Evolutionary conservation across 345 rosid genomes (phyloP), one percentile per base, ranked within the genome.

Genomic region (Capsella bursapastoris): DNA sequence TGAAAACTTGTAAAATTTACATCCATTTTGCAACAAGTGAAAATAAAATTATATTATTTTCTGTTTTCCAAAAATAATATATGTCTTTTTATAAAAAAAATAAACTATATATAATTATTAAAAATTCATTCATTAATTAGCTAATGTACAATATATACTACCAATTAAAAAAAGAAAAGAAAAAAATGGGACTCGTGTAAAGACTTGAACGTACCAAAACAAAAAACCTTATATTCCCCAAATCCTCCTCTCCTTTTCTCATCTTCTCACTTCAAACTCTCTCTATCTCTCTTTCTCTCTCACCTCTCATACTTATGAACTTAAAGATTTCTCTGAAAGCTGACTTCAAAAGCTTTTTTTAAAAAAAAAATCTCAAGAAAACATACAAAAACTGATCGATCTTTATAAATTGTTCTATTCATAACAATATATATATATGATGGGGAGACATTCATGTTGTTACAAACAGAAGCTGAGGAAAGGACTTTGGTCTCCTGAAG

Each of bases 401-500:
- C 49, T 70, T 43, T 48, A 13, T 43, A 32, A 78, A 40, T 51
- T 7, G 18, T 31, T 50, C 0, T 50, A 40, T 47, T 11, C n/a
- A 3, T 55, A 64, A 22, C 25, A 34, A 6, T 34, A 43, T 8
- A 47, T 22, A 6, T 34, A 43, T 8, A 47, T 22, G 45, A 93
- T 93, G 98, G 98, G 98, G 71, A 87, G 93, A 82, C 97, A 89
- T 80, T 91, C 98, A 53, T 93, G 98, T 71, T 93, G 98, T 82
- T 86, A 86, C 89, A 94, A 91, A 82, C 97, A 94, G 87, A 94
- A 94, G 84, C 84, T 94, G 31, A 84, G 96, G 86, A 94, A 94
- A 86, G 98, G 98, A n/a, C 89, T 94, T 37, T 94, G 98, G 98
- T 94, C 98, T 14, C 98, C 98, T 31, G 97, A 93, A 79, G 98